Conservation (phyloP, 257 asterid genomes). For the Scutellaria galericulata region DNA sequence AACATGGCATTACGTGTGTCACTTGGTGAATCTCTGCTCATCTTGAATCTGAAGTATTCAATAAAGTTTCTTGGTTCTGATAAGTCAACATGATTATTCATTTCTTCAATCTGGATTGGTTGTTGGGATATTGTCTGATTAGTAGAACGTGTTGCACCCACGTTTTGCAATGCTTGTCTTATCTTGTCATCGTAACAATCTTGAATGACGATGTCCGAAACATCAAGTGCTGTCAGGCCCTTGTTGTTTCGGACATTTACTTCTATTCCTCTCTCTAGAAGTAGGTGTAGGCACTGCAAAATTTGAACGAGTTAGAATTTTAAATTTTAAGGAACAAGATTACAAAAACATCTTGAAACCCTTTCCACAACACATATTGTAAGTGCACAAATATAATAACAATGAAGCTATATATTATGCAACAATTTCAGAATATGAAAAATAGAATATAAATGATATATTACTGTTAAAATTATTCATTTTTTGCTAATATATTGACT, state of each 20-base stretch:
- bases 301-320: too few species aligned
- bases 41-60: constrained; percentile 22
- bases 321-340: too few species aligned
- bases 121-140: neutral
- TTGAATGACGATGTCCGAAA: constrained; percentile 23
- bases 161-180: constrained; percentile 8
- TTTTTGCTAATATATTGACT: too few species aligned
- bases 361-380: too few species aligned
- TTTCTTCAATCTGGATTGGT: neutral
- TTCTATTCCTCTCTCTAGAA: neutral
- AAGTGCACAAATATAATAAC: too few species aligned
- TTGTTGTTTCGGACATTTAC: neutral
- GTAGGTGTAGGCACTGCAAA: constrained; percentile 6
- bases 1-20: constrained; percentile 10
- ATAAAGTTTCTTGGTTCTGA: constrained; percentile 8
- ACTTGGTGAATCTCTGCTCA: constrained; percentile 13
- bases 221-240: constrained; percentile 16
- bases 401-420: too few species aligned
- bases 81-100: neutral
- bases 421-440: too few species aligned
- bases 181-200: constrained; percentile 15
- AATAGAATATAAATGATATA: too few species aligned
- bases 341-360: too few species aligned
- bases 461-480: too few species aligned
- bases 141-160: neutral